Conservation (phyloP, 768 basidiomycete species). For the Pseudohyphozyma bogoriensis region DNA sequence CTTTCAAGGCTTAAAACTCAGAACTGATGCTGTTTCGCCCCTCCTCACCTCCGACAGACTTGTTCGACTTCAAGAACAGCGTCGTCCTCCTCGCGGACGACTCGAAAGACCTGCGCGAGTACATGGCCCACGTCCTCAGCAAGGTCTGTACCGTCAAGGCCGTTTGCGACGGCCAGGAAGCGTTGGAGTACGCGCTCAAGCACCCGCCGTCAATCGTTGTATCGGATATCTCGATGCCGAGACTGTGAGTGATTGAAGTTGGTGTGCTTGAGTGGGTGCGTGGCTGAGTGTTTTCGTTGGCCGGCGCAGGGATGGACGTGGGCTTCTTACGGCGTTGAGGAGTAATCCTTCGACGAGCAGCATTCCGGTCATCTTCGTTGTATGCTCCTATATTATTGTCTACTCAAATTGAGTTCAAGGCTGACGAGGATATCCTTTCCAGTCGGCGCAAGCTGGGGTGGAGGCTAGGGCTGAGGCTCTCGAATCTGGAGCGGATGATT, state of each 20-base stretch:
- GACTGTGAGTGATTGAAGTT: too few species aligned
- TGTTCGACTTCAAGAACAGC: conserved; percentile 17
- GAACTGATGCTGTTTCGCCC: background rate
- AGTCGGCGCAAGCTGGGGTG: conserved; percentile 16
- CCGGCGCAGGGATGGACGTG: conserved; percentile 5
- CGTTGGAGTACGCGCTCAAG: conserved; percentile 14
- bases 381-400: too few species aligned
- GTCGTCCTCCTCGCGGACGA: conserved; percentile 25
- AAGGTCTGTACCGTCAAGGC: conserved; percentile 17
- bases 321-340: conserved; percentile 14
- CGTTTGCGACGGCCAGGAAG: conserved; percentile 13
- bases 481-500: conserved; percentile 24
- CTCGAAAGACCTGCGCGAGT: conserved; percentile 16
- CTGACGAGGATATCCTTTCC: too few species aligned
- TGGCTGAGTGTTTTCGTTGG: too few species aligned
- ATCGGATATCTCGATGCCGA: conserved; percentile 13
- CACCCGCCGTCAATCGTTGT: conserved; percentile 16
- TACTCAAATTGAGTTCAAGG: too few species aligned
- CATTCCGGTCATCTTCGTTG: conserved; percentile 25
- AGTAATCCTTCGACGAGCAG: conserved; percentile 7
- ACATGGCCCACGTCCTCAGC: conserved; percentile 14
- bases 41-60: conserved; percentile 1
- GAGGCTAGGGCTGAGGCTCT: conserved; percentile 25
- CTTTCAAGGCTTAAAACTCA: background rate
- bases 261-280: too few species aligned